These are phyloP conservation scores for Chlamydomonas sp. DNA, from an alignment of 139 green algal genomes.

Conservation along the genomic window DNA sequence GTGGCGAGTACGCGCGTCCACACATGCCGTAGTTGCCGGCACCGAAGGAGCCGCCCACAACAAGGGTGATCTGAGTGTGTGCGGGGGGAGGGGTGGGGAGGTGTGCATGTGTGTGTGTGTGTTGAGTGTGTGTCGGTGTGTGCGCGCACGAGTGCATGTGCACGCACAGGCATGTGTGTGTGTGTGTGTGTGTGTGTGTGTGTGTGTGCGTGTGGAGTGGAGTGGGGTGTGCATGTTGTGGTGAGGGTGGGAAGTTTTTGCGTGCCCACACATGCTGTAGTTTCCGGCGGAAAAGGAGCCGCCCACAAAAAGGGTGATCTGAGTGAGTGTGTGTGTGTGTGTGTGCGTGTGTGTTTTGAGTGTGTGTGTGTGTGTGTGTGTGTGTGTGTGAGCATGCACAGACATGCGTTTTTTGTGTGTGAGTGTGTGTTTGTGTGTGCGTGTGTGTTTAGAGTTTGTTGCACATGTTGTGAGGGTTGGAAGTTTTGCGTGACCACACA, in stretches of 20 bases:
- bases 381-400: no score
- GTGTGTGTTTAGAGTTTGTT: background rate
- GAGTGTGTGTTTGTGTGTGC: background rate
- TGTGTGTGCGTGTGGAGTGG: background rate
- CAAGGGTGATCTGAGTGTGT: conserved; percentile 83
- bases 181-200: background rate
- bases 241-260: conserved; percentile 58
- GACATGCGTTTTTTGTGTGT: background rate
- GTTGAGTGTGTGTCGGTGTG: no score
- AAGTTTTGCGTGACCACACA: conserved; percentile 88
- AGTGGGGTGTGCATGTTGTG: background rate
- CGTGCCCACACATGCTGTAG: conserved; percentile 93
- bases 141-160: no score
- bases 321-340: no score
- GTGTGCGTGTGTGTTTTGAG: no score
- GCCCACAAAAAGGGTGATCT: conserved; percentile 83
- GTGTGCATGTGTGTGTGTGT: no score
- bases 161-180: background rate
- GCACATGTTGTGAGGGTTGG: conserved; percentile 56
- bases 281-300: conserved; percentile 88
- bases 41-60: conserved; percentile 81
- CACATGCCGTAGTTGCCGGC: conserved; percentile 98
- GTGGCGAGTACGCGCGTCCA: conserved; percentile 81
- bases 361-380: no score
- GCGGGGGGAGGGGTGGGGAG: no score